These are phyloP conservation scores for Diaporthe caulivora DNA, from an alignment of 2,329 filamentous ascomycete species.

Conservation along the genomic window DNA sequence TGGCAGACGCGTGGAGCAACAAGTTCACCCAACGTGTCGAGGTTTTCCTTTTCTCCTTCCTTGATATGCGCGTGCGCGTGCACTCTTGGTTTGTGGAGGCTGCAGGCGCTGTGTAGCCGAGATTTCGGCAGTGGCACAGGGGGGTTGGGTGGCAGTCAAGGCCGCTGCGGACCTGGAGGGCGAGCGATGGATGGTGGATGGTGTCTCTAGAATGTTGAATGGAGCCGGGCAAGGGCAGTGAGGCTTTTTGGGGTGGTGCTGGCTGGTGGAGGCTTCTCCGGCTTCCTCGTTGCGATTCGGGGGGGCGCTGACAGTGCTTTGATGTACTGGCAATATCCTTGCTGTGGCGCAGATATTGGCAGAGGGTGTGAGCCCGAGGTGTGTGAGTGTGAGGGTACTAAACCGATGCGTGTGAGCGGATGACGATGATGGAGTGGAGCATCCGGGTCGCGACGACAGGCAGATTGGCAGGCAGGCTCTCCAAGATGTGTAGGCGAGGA, in stretches of 20 bases:
- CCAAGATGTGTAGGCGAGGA: conserved; percentile 13
- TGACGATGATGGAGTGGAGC: conserved; percentile 38
- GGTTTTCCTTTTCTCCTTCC: not conserved
- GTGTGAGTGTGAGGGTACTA: conserved; percentile 32
- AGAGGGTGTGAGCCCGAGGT: conserved; percentile 10
- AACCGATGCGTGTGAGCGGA: conserved; percentile 39
- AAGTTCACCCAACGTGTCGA: not conserved
- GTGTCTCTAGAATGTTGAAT: not conserved
- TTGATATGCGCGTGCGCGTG: conserved; percentile 14
- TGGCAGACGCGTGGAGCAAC: conserved; percentile 11
- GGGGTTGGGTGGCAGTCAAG: conserved; percentile 7
- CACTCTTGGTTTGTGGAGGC: conserved; percentile 4
- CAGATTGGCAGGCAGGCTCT: conserved; percentile 29
- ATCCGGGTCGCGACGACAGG: conserved; percentile 37
- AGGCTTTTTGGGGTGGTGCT: conserved; percentile 15
- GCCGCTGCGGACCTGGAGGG: not conserved
- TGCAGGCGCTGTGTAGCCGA: conserved; percentile 31
- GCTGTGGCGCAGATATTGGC: conserved; percentile 19
- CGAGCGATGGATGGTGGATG: not conserved
- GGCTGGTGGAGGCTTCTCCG: conserved; percentile 6
- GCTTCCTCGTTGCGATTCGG: not conserved
- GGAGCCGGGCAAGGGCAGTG: not conserved
- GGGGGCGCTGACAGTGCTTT: conserved; percentile 9
- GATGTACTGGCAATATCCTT: conserved; percentile 36
- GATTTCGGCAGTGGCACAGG: conserved; percentile 21